phyloP scores from a whole-genome alignment of 768 basidiomycete species.

The Leucocoprinus leucothites region DNA sequence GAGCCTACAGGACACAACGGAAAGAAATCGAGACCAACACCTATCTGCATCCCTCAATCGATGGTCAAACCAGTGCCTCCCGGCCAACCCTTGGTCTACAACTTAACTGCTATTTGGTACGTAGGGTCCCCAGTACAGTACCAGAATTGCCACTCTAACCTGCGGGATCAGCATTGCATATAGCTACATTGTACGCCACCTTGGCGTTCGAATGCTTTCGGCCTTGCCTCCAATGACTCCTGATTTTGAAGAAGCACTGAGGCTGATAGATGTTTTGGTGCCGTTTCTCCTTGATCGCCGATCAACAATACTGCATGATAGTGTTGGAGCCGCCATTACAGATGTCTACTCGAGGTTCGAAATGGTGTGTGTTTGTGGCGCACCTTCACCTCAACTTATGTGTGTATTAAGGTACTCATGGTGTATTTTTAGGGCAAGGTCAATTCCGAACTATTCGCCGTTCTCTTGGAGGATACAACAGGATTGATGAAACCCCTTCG shows the following conservation, averaged over 20 bases:
- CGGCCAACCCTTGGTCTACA: conserved; percentile 56
- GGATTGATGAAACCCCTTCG: conserved; percentile 49
- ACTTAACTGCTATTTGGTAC: conserved; percentile 65
- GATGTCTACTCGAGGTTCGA: conserved; percentile 67
- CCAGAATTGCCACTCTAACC: conserved; percentile 3
- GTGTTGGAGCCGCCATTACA: conserved; percentile 49
- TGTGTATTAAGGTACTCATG: background rate
- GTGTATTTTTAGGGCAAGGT: conserved; percentile 27
- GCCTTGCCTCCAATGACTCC: conserved; percentile 32
- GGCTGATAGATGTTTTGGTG: conserved; percentile 46
- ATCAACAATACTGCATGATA: conserved; percentile 51
- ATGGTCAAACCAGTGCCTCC: conserved; percentile 37
- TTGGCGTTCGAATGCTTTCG: conserved; percentile 58
- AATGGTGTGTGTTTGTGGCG: conserved; percentile 33
- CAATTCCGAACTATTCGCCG: conserved; percentile 40
- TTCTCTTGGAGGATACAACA: conserved; percentile 56
- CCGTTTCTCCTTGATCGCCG: conserved; percentile 65
- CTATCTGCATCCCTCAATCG: conserved; percentile 43
- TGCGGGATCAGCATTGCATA: conserved; percentile 56
- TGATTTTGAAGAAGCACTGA: conserved; percentile 45
- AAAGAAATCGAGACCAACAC: conserved; percentile 1
- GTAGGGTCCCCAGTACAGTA: conserved; percentile 23
- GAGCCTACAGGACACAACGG: background rate
- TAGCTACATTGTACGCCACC: conserved; percentile 58
- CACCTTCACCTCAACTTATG: background rate